These are phyloP conservation scores for Paragyromitra xinjiangensis DNA, from an alignment of 495 filamentous ascomycete genomes.

Conservation along the genomic window DNA sequence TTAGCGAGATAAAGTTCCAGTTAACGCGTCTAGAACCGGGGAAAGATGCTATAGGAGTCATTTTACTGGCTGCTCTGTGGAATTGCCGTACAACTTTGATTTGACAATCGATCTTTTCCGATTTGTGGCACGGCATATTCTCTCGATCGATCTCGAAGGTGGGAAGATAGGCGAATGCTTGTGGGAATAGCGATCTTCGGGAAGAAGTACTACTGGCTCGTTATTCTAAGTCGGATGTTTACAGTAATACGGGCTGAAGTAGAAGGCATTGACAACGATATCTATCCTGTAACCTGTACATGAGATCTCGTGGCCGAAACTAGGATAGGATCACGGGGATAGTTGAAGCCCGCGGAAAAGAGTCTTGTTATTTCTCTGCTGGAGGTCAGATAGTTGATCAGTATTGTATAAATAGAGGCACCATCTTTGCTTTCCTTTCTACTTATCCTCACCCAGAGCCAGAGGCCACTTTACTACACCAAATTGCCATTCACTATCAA, in stretches of 20 bases:
- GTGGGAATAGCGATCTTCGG: not conserved
- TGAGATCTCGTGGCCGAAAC: not conserved
- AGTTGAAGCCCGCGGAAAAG: not conserved
- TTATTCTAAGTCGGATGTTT: not conserved
- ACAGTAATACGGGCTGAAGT: not conserved
- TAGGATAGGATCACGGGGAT: not conserved
- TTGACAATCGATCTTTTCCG: not conserved
- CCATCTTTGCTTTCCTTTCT: not conserved
- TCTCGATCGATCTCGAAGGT: not conserved
- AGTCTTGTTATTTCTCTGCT: not conserved
- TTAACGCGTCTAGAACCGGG: not conserved
- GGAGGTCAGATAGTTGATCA: not conserved
- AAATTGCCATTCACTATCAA: not conserved
- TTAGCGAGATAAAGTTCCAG: not conserved
- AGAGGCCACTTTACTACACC: not conserved
- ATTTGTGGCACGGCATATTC: not conserved
- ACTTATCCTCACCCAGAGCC: not conserved
- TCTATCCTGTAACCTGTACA: not conserved
- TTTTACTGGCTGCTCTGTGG: not conserved
- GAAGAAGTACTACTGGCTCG: not conserved
- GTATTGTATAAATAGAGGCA: conserved; percentile 8
- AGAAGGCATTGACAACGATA: not conserved
- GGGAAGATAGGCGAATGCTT: not conserved
- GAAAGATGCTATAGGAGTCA: not conserved
- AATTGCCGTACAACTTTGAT: not conserved